Evolutionary conservation across 1,284 basidiomycete species (phyloP).

Genomic region (Moniliophthora roreri): DNA sequence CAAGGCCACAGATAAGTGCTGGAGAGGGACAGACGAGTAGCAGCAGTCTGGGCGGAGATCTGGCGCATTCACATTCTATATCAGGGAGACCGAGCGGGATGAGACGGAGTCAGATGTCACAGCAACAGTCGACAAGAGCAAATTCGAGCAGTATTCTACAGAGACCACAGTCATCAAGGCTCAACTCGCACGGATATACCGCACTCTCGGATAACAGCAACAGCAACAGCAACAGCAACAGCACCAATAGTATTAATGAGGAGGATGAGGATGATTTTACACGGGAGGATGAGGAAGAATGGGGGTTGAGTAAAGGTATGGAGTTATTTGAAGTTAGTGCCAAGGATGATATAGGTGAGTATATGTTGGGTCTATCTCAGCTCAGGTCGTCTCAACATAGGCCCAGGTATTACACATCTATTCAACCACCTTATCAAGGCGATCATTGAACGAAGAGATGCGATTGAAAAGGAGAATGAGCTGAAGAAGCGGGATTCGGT

Average conservation of each 20-base stretch:
- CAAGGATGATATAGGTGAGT: slow-evolving; percentile 77
- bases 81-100: too few relatives aligned
- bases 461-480: slow-evolving; percentile 77
- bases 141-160: slow-evolving; percentile 42
- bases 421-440: slow-evolving; percentile 75
- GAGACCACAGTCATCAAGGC: slow-evolving; percentile 52
- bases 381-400: slow-evolving; percentile 9
- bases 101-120: slow-evolving; percentile 27
- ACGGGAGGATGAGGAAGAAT: slow-evolving; percentile 57
- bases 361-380: slow-evolving; percentile 11
- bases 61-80: too few relatives aligned
- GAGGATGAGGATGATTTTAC: slow-evolving; percentile 48
- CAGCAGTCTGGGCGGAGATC: too few relatives aligned
- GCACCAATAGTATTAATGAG: slow-evolving; percentile 63
- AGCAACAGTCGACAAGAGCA: slow-evolving; percentile 52
- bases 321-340: slow-evolving; percentile 84
- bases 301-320: slow-evolving; percentile 79
- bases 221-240: slow-evolving; percentile 37
- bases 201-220: slow-evolving; percentile 60
- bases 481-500: slow-evolving; percentile 79
- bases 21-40: slow-evolving; percentile 44
- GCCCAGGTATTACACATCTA: slow-evolving; percentile 68
- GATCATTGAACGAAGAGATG: slow-evolving; percentile 74
- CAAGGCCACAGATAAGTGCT: slow-evolving; percentile 39
- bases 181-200: slow-evolving; percentile 54